Evolutionary conservation across 2,329 filamentous ascomycete species (phyloP).

Genomic region (Dothiorella sarmentorum): DNA sequence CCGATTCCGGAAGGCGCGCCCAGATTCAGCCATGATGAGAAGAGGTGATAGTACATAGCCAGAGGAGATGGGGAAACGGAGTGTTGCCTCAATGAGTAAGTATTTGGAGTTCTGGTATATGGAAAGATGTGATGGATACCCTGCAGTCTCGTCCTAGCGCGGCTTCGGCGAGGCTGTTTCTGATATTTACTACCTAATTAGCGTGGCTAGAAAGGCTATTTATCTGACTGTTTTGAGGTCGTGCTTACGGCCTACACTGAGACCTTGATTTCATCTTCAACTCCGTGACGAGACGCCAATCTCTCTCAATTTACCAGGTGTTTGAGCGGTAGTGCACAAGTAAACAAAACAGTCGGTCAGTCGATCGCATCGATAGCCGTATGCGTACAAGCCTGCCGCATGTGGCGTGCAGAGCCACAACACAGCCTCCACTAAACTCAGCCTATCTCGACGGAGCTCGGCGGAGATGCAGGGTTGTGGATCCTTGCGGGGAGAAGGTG

Average conservation of each 20-base stretch:
- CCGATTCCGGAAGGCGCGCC: conserved; percentile 36
- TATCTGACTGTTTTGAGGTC: neutral
- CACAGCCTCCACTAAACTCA: neutral
- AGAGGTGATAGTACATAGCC: conserved; percentile 24
- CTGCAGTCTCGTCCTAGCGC: neutral
- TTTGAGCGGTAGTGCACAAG: too few species aligned
- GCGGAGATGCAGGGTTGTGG: neutral
- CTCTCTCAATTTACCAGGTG: too few species aligned
- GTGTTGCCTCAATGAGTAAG: too few species aligned
- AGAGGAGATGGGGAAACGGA: too few species aligned
- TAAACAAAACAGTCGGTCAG: too few species aligned
- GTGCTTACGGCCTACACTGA: too few species aligned
- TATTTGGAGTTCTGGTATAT: too few species aligned
- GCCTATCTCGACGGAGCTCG: neutral
- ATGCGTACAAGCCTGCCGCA: neutral
- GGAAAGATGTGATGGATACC: neutral
- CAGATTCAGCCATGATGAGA: conserved; percentile 32
- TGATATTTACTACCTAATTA: neutral
- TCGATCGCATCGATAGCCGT: too few species aligned
- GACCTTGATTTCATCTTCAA: too few species aligned
- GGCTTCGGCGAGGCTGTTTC: neutral
- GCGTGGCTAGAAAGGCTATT: neutral
- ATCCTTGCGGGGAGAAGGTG: neutral
- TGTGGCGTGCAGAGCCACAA: neutral
- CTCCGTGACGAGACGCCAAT: neutral